phyloP scores from a whole-genome alignment of 352 stramenopile species.

The Poterioochromonas sp. region DNA sequence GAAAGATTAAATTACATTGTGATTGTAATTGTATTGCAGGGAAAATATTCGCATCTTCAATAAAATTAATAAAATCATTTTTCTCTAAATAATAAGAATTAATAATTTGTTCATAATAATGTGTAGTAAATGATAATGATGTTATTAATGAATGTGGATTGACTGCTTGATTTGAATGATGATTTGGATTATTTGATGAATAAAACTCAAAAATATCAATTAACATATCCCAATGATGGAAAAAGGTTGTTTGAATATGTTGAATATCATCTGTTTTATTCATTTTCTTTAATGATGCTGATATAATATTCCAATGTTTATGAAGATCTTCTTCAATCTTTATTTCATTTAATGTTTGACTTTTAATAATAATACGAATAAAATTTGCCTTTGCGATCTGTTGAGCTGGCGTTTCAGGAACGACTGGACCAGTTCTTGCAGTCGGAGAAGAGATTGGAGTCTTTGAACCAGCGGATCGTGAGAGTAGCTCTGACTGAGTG shows the following conservation, averaged over 20 bases:
- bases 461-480: no score
- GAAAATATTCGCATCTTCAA: slow-evolving; percentile 25
- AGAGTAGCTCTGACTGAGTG: no score
- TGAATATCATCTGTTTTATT: not conserved
- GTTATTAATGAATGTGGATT: no score
- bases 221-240: slow-evolving; percentile 29
- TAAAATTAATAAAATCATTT: slow-evolving; percentile 1
- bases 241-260: not conserved
- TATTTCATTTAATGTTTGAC: slow-evolving; percentile 17
- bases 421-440: no score
- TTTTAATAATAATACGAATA: slow-evolving; percentile 25
- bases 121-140: no score
- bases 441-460: no score
- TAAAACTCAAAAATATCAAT: slow-evolving; percentile 13
- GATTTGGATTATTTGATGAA: not conserved
- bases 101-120: no score
- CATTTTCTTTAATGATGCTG: not conserved
- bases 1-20: not conserved
- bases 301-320: not conserved
- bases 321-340: not conserved
- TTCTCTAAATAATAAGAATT: slow-evolving; percentile 18
- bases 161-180: not conserved
- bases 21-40: not conserved
- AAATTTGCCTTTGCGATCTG: not conserved
- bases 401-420: not conserved